Evolutionary conservation across 208 protist species (phyloP).

Genomic region (Trypanosoma scelopori): DNA sequence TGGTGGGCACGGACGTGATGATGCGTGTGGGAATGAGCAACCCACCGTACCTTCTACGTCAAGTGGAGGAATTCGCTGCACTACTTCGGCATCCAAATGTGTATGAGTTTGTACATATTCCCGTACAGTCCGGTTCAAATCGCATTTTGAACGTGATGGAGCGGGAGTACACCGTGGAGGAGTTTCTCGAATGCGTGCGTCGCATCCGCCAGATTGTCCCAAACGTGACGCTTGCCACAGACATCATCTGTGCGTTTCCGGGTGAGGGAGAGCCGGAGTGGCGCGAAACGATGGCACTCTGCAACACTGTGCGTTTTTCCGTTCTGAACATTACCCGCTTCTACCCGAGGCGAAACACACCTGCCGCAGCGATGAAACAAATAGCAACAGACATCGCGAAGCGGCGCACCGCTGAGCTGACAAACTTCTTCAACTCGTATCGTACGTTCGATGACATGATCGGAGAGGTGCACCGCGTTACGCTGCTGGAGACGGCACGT

Average conservation of each 20-base stretch:
- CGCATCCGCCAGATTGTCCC: slow-evolving; percentile 45
- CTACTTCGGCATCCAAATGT: slow-evolving; percentile 69
- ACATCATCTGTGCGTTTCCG: slow-evolving; percentile 88
- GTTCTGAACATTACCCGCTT: slow-evolving; percentile 89
- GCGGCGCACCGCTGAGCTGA: slow-evolving; percentile 36
- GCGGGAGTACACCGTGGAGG: slow-evolving; percentile 65
- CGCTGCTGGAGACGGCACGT: slow-evolving; percentile 49
- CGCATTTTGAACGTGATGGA: slow-evolving; percentile 76
- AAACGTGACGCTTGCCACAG: slow-evolving; percentile 56
- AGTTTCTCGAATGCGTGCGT: slow-evolving; percentile 51
- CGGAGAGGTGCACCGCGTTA: slow-evolving; percentile 37
- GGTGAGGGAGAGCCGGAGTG: slow-evolving; percentile 74
- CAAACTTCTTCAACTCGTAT: slow-evolving; percentile 57
- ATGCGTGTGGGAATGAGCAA: slow-evolving; percentile 86
- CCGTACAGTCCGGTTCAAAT: slow-evolving; percentile 79
- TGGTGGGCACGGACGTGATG: slow-evolving; percentile 64
- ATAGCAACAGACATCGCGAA: slow-evolving; percentile 42
- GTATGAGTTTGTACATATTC: slow-evolving; percentile 84
- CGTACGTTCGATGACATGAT: slow-evolving; percentile 33
- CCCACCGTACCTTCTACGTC: slow-evolving; percentile 76
- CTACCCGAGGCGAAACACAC: slow-evolving; percentile 85
- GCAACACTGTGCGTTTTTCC: slow-evolving; percentile 35
- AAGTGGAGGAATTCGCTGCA: slow-evolving; percentile 51
- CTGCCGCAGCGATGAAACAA: slow-evolving; percentile 66
- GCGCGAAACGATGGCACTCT: slow-evolving; percentile 57